phyloP scores from a whole-genome alignment of 352 stramenopile genomes.

The Phytophthora colocasiae region DNA sequence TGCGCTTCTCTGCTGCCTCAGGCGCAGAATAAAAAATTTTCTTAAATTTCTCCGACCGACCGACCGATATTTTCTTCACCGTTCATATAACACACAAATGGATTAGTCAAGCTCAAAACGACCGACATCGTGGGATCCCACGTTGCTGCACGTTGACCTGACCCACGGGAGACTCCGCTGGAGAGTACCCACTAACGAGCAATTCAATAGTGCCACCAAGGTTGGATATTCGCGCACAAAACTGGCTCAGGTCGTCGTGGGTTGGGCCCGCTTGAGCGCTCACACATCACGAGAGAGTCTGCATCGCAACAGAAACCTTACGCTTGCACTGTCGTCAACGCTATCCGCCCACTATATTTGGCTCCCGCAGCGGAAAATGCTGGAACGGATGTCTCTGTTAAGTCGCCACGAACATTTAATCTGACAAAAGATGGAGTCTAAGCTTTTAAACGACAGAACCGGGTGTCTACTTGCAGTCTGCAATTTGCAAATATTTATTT shows the following conservation, averaged over 20 bases:
- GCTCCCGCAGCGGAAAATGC: neutral
- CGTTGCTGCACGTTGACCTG: no score
- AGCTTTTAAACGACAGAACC: neutral
- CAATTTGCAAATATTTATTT: no score
- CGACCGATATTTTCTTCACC: no score
- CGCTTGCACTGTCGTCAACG: neutral
- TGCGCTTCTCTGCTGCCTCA: neutral
- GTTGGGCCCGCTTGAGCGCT: neutral
- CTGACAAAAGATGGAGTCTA: slow-evolving; percentile 17
- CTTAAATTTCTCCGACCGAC: neutral
- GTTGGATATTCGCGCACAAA: neutral
- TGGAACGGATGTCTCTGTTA: slow-evolving; percentile 4
- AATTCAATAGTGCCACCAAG: neutral
- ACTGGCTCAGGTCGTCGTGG: slow-evolving; percentile 6
- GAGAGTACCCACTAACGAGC: neutral
- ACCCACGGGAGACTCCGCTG: neutral
- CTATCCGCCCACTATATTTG: neutral
- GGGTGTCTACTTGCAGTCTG: neutral
- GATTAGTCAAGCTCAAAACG: neutral
- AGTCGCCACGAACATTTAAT: slow-evolving; percentile 12
- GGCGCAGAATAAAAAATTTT: neutral
- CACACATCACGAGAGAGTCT: neutral
- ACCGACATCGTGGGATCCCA: neutral
- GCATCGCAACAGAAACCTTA: no score
- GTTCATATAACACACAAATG: neutral